Conservation (phyloP, 1,284 basidiomycete genomes). For the Ustilago nuda region DNA sequence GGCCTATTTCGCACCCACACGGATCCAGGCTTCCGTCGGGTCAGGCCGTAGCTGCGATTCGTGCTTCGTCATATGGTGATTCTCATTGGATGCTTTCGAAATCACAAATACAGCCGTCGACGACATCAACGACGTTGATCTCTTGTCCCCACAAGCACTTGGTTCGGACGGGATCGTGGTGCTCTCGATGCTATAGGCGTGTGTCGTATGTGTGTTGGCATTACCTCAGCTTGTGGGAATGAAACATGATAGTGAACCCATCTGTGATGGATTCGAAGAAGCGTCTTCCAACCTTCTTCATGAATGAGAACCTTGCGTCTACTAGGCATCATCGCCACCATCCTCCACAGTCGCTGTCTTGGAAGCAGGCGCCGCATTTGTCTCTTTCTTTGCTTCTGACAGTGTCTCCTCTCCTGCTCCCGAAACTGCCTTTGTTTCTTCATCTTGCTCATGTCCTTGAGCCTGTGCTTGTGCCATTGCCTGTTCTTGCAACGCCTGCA, state of each 20-base stretch:
- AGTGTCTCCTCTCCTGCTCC: constrained; percentile 9
- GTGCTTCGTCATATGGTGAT: neutral
- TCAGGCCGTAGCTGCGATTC: neutral
- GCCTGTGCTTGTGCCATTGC: constrained; percentile 31
- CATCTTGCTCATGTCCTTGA: constrained; percentile 6
- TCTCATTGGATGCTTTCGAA: neutral
- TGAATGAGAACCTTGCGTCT: neutral
- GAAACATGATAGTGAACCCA: neutral
- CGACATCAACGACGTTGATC: neutral
- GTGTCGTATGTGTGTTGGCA: neutral
- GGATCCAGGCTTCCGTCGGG: neutral
- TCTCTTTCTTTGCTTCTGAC: neutral
- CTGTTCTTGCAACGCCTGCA: constrained; percentile 33
- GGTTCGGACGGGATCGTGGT: neutral
- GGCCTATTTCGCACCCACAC: neutral
- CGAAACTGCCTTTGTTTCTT: neutral
- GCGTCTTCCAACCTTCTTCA: too few relatives aligned
- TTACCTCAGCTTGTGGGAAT: neutral
- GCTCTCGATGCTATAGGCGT: neutral
- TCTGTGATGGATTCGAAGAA: neutral
- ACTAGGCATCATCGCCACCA: constrained; percentile 27
- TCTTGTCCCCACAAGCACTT: neutral
- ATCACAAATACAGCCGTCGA: neutral
- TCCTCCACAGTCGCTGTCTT: constrained; percentile 40
- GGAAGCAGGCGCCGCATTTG: neutral